Conservation (phyloP, 371 early-diverging fungal species). For the Circinella minor region DNA sequence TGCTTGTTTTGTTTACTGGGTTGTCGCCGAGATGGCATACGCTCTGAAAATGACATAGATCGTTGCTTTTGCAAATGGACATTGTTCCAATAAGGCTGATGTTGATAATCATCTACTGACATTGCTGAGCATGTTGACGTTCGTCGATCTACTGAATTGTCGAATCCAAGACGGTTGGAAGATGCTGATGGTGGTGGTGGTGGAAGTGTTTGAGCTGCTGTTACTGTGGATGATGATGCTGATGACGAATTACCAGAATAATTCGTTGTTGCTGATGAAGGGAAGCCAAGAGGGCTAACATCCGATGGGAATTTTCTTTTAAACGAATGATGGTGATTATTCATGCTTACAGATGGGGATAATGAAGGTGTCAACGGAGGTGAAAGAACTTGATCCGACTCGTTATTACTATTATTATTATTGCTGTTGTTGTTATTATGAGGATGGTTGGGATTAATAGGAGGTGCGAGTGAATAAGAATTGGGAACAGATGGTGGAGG, state of each 20-base stretch:
- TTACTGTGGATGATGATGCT: conserved; percentile 13
- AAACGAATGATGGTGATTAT: conserved; percentile 34
- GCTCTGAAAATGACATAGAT: conserved; percentile 31
- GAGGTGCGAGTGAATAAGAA: conserved; percentile 13
- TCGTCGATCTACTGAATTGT: conserved; percentile 22
- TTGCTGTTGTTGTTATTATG: conserved; percentile 10
- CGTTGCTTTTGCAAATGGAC: conserved; percentile 19
- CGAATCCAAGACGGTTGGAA: conserved; percentile 11
- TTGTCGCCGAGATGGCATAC: conserved; percentile 29
- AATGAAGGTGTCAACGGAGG: conserved; percentile 50
- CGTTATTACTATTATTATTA: conserved; percentile 16
- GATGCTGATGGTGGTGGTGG: conserved; percentile 12
- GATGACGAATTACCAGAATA: conserved; percentile 15
- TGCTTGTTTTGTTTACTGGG: conserved; percentile 55
- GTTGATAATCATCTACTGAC: conserved; percentile 26
- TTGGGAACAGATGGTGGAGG: conserved; percentile 5
- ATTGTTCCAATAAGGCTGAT: conserved; percentile 39
- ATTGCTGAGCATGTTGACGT: conserved; percentile 26
- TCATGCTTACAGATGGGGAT: conserved; percentile 31
- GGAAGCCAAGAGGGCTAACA: conserved; percentile 14
- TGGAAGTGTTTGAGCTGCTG: conserved; percentile 1
- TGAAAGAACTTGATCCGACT: conserved; percentile 43
- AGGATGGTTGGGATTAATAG: conserved; percentile 10
- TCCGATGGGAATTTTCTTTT: conserved; percentile 39
- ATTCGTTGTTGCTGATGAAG: conserved; percentile 5